phyloP scores from a whole-genome alignment of 164 flowering plant genomes.

The Umbellularia californica region DNA sequence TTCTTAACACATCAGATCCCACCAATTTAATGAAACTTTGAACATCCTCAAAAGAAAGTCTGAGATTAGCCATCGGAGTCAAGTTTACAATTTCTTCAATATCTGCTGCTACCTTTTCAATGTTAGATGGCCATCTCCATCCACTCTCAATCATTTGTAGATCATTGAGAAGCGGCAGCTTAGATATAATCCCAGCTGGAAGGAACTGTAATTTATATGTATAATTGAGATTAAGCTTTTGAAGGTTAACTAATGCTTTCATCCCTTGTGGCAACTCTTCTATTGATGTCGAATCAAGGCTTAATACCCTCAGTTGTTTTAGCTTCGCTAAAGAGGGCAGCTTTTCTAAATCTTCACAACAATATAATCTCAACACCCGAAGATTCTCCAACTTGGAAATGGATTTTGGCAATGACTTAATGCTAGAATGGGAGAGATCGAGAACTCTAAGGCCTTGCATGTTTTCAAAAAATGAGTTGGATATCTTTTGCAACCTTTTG shows the following conservation, averaged over 20 bases:
- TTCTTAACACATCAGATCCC: background rate
- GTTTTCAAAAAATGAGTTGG: background rate
- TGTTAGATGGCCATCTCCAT: background rate
- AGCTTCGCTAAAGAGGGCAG: constrained; percentile 1
- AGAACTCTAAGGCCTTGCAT: constrained; percentile 1
- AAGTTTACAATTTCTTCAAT: background rate
- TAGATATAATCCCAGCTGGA: background rate
- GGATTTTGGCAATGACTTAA: background rate
- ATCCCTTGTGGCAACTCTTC: constrained; percentile 5
- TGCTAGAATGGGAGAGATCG: background rate
- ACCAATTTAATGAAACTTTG: background rate
- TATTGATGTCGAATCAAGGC: background rate
- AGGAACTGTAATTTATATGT: background rate
- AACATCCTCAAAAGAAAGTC: background rate
- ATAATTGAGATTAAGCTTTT: background rate
- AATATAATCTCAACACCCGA: background rate
- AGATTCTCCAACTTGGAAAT: background rate
- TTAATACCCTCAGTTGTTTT: background rate
- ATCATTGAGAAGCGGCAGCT: background rate
- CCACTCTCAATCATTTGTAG: background rate
- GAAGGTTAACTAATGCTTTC: background rate
- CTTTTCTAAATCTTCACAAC: background rate
- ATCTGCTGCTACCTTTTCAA: background rate
- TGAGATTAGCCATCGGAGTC: background rate
- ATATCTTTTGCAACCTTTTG: constrained; percentile 2